Base-by-base conservation (phyloP, 306 rosid species). In the Glycine latifolia region DNA sequence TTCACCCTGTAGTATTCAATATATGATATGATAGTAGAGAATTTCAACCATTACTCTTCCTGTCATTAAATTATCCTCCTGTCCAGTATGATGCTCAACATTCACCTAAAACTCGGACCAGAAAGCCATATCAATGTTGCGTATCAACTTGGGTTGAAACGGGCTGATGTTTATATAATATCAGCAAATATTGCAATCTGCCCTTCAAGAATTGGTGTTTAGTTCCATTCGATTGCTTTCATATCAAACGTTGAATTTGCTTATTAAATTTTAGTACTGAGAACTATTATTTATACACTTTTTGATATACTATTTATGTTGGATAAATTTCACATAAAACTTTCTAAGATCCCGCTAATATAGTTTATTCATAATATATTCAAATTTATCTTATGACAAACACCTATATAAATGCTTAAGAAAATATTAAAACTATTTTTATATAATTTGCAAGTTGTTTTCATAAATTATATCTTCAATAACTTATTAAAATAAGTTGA, bases 1-100 rank as follows among this genome's bases (percentile, higher is more conserved):
- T 26, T 58, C 76, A 55, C 50, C 47, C 62, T 87, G 86, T 88
- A 85, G 58, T 66, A 59, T 61, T 70, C 61, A 66, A 67, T 73
- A 10, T 75, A 75, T 74, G 56, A 75, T 85, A 79, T 82, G 52
- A 66, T 75, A 65, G 68, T 68, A 73, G 54, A 69, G 53, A 72
- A 67, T 13, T 39, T 61, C 59, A 58, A 20, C 10, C 39, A 33
- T 54, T 46, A 71, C 39, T 71, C 41, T 37, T 12, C n/a, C 7
- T 52, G 58, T 70, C 31, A 37, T 61, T 76, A 8, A 46, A 62
- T 15, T 79, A 7, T 35, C 62, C 12, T 71, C 26, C 14, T 55
- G 26, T 39, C 47, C 56, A 41, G 7, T 7, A 8, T 39, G 8
- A 50, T 62, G 62, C 71, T 47, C 4, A 3, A 11, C 41, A 20